These are phyloP conservation scores for Scedosporium minutisporum DNA, from an alignment of 2,329 filamentous ascomycete species.

Conservation along the genomic window DNA sequence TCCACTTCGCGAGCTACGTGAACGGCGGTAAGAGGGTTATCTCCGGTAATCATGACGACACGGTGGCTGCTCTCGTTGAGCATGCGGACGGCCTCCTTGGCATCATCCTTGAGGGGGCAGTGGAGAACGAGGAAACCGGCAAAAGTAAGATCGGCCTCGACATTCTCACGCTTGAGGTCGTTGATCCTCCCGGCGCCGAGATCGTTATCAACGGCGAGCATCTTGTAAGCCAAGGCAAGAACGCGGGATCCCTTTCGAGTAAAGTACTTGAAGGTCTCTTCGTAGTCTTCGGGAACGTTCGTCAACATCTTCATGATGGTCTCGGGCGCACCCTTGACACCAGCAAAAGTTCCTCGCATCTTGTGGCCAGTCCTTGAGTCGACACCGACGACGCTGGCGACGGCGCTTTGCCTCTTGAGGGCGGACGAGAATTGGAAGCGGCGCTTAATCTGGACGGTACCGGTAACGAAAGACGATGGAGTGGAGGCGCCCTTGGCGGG, in stretches of 20 bases:
- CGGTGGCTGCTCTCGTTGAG: conserved; percentile 98
- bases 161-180: conserved; percentile 84
- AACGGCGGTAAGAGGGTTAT: conserved; percentile 92
- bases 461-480: conserved; percentile 37
- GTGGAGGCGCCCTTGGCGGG: conserved; percentile 30
- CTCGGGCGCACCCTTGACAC: conserved; percentile 93
- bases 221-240: conserved; percentile 87
- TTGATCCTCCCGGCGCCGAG: conserved; percentile 80
- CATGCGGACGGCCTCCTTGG: conserved; percentile 88
- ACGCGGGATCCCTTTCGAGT: conserved; percentile 93
- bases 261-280: conserved; percentile 98
- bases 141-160: conserved; percentile 76
- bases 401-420: conserved; percentile 89
- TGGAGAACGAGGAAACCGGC: conserved; percentile 93
- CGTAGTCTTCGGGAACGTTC: conserved; percentile 74
- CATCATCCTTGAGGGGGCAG: conserved; percentile 93
- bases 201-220: conserved; percentile 71
- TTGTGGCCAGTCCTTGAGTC: conserved; percentile 67
- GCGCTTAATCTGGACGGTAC: conserved; percentile 86
- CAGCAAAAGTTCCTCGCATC: conserved; percentile 78
- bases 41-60: conserved; percentile 97
- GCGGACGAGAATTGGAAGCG: conserved; percentile 98
- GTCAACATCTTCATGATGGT: conserved; percentile 92
- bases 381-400: conserved; percentile 69
- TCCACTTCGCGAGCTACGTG: conserved; percentile 94